phyloP scores from a whole-genome alignment of 2,329 filamentous ascomycete genomes.

The Penicillium sp. region DNA sequence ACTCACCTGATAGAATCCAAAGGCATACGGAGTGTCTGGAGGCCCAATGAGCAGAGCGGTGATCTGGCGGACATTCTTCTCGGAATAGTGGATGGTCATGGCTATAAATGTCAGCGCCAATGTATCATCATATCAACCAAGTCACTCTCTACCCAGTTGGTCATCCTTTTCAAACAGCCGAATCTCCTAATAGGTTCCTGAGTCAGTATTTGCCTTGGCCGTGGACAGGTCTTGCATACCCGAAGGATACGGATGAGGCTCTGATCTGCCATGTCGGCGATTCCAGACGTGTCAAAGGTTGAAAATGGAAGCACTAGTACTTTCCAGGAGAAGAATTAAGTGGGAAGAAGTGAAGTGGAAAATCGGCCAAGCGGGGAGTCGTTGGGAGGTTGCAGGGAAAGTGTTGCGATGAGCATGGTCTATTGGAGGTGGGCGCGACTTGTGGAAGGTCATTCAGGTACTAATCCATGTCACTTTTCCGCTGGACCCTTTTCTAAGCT shows the following conservation, averaged over 20 bases:
- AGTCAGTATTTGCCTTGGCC: neutral
- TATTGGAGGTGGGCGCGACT: neutral
- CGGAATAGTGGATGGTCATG: slow-evolving; percentile 81
- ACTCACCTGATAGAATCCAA: slow-evolving; percentile 90
- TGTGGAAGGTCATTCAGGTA: neutral
- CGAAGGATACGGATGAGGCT: neutral
- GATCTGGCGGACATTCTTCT: slow-evolving; percentile 85
- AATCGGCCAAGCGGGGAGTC: neutral
- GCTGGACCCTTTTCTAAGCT: too few relatives aligned
- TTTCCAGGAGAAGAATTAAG: too few relatives aligned
- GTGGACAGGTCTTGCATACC: neutral
- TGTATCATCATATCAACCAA: neutral
- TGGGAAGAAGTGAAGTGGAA: too few relatives aligned
- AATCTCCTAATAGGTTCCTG: neutral
- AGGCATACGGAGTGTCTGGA: slow-evolving; percentile 93
- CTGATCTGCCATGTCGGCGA: neutral
- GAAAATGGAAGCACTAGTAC: neutral
- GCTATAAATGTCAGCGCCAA: slow-evolving; percentile 52
- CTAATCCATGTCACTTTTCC: too few relatives aligned
- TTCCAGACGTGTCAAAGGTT: neutral
- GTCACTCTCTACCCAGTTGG: slow-evolving; percentile 3
- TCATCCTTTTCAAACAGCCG: slow-evolving; percentile 5
- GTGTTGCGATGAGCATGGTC: neutral
- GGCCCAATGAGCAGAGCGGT: slow-evolving; percentile 88
- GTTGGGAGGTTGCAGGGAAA: neutral